Conservation (phyloP, 148 eudicot species). For the Polygonum maritimum region DNA sequence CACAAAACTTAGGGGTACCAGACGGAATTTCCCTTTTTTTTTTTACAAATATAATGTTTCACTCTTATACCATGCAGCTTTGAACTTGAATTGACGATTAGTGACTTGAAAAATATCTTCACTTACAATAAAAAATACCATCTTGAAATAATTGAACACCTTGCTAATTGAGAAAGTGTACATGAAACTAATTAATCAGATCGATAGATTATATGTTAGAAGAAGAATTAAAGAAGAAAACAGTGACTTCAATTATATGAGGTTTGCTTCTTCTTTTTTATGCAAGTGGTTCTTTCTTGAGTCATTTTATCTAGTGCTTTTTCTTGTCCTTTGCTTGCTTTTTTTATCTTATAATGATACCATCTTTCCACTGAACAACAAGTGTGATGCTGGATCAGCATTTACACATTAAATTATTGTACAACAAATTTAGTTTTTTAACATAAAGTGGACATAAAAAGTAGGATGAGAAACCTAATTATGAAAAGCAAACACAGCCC, state of each 20-base stretch:
- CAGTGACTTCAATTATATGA: neutral
- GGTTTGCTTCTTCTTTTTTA: neutral
- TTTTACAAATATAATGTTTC: too few relatives aligned
- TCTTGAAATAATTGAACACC: too few relatives aligned
- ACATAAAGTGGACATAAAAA: neutral
- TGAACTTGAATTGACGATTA: too few relatives aligned
- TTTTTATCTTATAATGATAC: neutral
- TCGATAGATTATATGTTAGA: neutral
- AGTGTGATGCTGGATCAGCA: constrained; percentile 3
- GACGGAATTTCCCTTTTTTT: too few relatives aligned
- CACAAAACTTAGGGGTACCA: too few relatives aligned
- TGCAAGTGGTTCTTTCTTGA: neutral
- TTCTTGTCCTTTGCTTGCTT: neutral
- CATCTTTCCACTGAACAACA: neutral
- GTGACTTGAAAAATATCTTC: too few relatives aligned
- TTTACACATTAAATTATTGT: neutral
- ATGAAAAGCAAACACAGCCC: constrained; percentile 1
- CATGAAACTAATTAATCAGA: too few relatives aligned
- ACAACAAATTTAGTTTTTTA: neutral
- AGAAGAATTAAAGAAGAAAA: neutral
- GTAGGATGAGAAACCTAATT: neutral
- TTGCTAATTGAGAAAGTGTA: too few relatives aligned
- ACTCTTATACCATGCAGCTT: too few relatives aligned
- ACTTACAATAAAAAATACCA: too few relatives aligned
- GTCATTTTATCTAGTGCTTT: neutral